Percentiles rank a stretch among this genome's conserved stretches.
Evolutionary conservation across 2,329 filamentous ascomycete species (phyloP).

Genomic region (Exserohilum rostratum): DNA sequence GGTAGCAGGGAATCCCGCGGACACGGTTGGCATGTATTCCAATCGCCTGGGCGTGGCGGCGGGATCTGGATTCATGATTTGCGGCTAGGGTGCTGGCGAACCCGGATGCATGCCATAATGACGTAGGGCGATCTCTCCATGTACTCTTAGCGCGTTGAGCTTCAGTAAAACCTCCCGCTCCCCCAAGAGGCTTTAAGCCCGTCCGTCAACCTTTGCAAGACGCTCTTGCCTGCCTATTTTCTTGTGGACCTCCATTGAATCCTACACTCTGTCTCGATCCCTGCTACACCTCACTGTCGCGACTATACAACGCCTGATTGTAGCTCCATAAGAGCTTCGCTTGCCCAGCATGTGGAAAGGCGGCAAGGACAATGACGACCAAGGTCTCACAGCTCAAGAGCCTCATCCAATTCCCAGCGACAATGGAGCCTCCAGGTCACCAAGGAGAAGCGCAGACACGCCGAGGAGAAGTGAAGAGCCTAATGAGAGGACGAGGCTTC

Average conservation of each 20-base stretch:
- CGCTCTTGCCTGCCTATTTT: background rate
- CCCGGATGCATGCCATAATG: constrained; percentile 16
- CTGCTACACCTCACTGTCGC: background rate
- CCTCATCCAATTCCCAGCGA: constrained; percentile 26
- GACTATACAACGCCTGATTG: constrained; percentile 3
- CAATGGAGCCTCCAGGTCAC: constrained; percentile 33
- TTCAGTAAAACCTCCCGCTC: constrained; percentile 20
- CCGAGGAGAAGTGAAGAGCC: constrained; percentile 51
- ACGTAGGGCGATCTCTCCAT: constrained; percentile 22
- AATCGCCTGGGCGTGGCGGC: constrained; percentile 3
- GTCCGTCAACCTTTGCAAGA: constrained; percentile 13
- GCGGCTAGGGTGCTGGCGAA: constrained; percentile 12
- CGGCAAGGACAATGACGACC: constrained; percentile 48
- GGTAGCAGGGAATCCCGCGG: constrained; percentile 2
- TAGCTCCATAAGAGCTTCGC: constrained; percentile 21
- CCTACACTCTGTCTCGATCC: background rate
- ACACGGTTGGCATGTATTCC: constrained; percentile 3
- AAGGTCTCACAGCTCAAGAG: constrained; percentile 33
- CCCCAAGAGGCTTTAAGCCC: constrained; percentile 4
- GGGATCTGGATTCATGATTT: constrained; percentile 18
- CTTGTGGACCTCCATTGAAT: background rate
- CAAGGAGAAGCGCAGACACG: constrained; percentile 35
- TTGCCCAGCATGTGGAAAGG: constrained; percentile 61
- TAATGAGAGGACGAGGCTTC: constrained; percentile 69
- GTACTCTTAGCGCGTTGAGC: constrained; percentile 21